Base-by-base conservation (phyloP, 2,329 filamentous ascomycete genomes). In the Fusarium compactum region DNA sequence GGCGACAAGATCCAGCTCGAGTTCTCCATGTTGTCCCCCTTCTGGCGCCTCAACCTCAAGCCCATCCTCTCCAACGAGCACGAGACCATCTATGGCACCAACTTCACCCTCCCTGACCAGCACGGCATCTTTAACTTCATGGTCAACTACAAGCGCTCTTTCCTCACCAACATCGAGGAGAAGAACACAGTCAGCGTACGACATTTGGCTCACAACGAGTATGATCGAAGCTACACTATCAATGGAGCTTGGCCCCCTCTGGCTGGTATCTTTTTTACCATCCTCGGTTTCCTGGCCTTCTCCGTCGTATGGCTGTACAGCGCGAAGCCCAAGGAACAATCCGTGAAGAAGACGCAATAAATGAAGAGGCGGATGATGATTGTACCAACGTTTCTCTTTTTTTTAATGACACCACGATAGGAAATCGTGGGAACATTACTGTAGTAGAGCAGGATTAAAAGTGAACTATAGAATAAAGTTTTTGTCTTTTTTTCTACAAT, bases 91-190 rank as follows among this genome's bases (percentile, higher is more conserved):
- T 99, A 91, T 85, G 86, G 87, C 69, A 86, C 88, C 47, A 86
- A 88, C 25, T 98, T 99, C 82, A 92, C 86, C 70, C 87, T 95
- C 6, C 96, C 96, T 7, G 96, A 99, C 80, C 96, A 99, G 82
- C 96, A 99, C 84, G 96, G 96, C 78, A 98, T 99, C 82, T 99
- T 98, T 87, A 97, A 97, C 84, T 98, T 99, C 87, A 90, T 91
- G 78, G 87, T 98, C 81, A 97, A 98, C 86, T 98, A 98, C 87
- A 97, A 97, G 86, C 90, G 96, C 9, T 94, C 95, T 2, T 97
- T 98, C 85, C 83, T 97, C 74, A 96, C 90, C 76, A 92, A 90
- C 79, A 80, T 99, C 56, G 95, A 98, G 78, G 94, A 98, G 85
- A 98, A 98, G 89, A 89, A 91, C 74, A 96, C 95, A 24, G 95